These are phyloP conservation scores for Phytophthora cajani DNA, from an alignment of 352 stramenopile genomes.

Conservation along the genomic window DNA sequence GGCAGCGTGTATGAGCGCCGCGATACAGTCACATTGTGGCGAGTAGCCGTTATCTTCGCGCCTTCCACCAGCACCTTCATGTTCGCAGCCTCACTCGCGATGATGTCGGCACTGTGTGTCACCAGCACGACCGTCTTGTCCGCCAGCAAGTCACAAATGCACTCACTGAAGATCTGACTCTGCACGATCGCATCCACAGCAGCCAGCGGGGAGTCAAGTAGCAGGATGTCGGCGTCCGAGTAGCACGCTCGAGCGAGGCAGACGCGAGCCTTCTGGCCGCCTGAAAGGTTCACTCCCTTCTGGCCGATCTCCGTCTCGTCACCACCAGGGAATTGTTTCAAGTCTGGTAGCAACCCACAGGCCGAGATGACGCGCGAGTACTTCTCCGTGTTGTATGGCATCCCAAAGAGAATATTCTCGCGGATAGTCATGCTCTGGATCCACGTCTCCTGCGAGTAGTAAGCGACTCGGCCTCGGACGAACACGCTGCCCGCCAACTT, in stretches of 20 bases:
- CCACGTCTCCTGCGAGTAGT: constrained; percentile 89
- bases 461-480: constrained; percentile 53
- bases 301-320: constrained; percentile 95
- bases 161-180: constrained; percentile 83
- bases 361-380: constrained; percentile 63
- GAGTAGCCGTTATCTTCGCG: constrained; percentile 20
- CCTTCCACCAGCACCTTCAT: constrained; percentile 37
- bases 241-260: constrained; percentile 73
- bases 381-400: constrained; percentile 46
- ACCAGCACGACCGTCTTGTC: constrained; percentile 88
- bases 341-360: constrained; percentile 86
- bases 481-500: constrained; percentile 44
- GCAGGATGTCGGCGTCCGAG: constrained; percentile 60
- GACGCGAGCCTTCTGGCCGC: constrained; percentile 92
- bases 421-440: constrained; percentile 95
- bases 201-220: constrained; percentile 93
- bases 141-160: constrained; percentile 37
- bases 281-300: constrained; percentile 94
- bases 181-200: constrained; percentile 95
- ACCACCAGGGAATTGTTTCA: constrained; percentile 84
- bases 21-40: constrained; percentile 10
- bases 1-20: constrained; percentile 15
- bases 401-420: constrained; percentile 96
- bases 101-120: constrained; percentile 88
- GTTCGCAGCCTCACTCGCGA: constrained; percentile 36